Conservation (phyloP, 1,284 basidiomycete species). For the Clitocybe nebularis region DNA sequence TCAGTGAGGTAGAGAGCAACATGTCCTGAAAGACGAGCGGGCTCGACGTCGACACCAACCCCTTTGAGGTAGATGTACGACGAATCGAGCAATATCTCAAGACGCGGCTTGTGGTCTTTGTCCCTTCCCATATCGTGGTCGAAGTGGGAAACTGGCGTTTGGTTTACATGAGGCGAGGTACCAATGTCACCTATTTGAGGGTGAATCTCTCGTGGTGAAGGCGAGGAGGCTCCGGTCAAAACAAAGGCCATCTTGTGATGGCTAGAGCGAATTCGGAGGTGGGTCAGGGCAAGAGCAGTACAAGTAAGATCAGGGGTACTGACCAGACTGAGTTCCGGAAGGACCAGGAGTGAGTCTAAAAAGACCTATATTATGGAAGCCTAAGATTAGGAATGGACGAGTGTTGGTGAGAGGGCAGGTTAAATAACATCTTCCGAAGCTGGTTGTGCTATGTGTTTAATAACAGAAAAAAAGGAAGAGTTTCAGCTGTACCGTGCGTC, state of each 20-base stretch:
- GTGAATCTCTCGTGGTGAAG: slow-evolving; percentile 3
- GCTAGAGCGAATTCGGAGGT: slow-evolving; percentile 1
- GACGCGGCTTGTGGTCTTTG: slow-evolving; percentile 44
- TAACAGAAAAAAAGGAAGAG: slow-evolving; percentile 1
- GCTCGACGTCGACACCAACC: slow-evolving; percentile 79
- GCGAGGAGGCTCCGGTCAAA: slow-evolving; percentile 18
- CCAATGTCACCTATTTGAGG: slow-evolving; percentile 20
- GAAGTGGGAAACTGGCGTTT: slow-evolving; percentile 9
- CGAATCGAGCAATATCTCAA: slow-evolving; percentile 75
- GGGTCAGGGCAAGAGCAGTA: neutral
- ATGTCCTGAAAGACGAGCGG: slow-evolving; percentile 71
- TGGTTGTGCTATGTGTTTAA: no score
- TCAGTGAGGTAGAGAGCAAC: slow-evolving; percentile 78
- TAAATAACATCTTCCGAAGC: neutral
- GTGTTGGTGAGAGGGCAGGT: neutral
- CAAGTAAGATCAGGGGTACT: neutral
- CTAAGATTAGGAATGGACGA: neutral
- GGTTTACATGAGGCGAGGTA: slow-evolving; percentile 8
- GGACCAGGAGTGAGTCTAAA: neutral
- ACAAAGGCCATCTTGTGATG: slow-evolving; percentile 21
- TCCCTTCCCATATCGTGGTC: slow-evolving; percentile 40
- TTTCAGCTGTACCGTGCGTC: neutral
- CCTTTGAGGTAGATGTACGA: slow-evolving; percentile 73
- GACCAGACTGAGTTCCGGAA: neutral
- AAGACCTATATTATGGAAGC: neutral